Conservation (phyloP, 2,329 filamentous ascomycete species). For the Plenodomus tracheiphilus region DNA sequence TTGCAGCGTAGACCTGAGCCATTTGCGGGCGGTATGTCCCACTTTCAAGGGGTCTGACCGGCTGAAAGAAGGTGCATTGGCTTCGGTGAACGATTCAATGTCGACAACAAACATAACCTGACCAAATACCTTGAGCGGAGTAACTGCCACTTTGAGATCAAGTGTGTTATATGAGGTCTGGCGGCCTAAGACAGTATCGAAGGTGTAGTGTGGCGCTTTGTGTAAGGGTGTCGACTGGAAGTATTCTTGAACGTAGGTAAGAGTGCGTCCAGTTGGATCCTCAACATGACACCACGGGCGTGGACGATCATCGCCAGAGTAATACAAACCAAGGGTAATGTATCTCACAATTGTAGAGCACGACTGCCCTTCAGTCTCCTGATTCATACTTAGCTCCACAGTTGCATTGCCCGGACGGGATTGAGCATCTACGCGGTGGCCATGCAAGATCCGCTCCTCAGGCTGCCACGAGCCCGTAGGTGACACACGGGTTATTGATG, state of each 20-base stretch:
- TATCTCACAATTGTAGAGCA: neutral
- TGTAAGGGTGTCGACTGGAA: neutral
- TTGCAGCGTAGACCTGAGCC: too few species aligned
- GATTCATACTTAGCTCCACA: neutral
- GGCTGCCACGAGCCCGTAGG: slow-evolving; percentile 10
- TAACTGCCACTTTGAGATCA: neutral
- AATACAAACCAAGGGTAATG: slow-evolving; percentile 9
- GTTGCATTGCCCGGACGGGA: too few species aligned
- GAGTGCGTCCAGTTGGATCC: slow-evolving; percentile 3
- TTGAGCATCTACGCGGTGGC: neutral
- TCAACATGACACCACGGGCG: slow-evolving; percentile 13
- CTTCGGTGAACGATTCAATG: neutral
- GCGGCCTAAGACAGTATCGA: neutral
- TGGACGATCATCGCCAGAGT: neutral
- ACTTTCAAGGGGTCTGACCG: too few species aligned
- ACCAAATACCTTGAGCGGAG: slow-evolving; percentile 1
- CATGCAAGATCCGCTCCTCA: slow-evolving; percentile 12
- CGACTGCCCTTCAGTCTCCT: too few species aligned
- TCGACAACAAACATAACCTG: slow-evolving; percentile 21
- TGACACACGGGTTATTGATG: neutral
- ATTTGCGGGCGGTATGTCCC: too few species aligned
- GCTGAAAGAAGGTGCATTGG: neutral
- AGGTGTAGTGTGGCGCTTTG: neutral
- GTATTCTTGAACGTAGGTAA: neutral
- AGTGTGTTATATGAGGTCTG: neutral